phyloP scores from a whole-genome alignment of 1,284 basidiomycete genomes.

The Rhodotorula sp. region DNA sequence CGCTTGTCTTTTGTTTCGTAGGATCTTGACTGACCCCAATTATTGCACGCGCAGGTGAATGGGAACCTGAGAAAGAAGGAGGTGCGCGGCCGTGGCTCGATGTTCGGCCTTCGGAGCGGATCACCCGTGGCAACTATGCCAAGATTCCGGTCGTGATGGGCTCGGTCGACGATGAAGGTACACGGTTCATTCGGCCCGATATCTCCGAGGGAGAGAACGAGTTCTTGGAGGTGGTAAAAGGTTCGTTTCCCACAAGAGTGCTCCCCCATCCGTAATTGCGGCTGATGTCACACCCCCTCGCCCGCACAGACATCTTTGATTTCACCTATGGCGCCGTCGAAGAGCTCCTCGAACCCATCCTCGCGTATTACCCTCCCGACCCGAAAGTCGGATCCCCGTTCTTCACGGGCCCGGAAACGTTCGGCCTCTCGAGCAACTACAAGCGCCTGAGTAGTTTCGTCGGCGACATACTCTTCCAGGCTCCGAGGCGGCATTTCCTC shows the following conservation, averaged over 20 bases:
- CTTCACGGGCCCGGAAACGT: constrained; percentile 20
- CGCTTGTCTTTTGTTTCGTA: no score
- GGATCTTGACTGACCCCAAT: not conserved
- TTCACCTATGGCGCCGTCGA: constrained; percentile 38
- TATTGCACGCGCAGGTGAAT: constrained; percentile 14
- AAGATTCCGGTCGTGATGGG: constrained; percentile 36
- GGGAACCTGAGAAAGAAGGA: constrained; percentile 9
- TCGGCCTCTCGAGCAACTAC: constrained; percentile 25
- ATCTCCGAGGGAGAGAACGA: constrained; percentile 15
- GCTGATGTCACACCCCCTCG: no score
- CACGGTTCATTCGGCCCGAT: constrained; percentile 9
- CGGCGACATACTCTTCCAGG: constrained; percentile 40
- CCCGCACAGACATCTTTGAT: constrained; percentile 22
- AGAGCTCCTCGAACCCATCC: constrained; percentile 34
- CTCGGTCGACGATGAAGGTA: constrained; percentile 31
- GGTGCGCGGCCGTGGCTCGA: constrained; percentile 30
- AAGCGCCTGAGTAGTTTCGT: constrained; percentile 22
- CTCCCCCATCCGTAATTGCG: not conserved
- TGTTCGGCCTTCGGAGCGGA: constrained; percentile 29
- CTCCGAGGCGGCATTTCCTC: constrained; percentile 35
- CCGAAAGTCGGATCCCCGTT: constrained; percentile 25
- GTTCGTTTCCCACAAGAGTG: constrained; percentile 1
- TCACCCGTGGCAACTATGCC: constrained; percentile 26
- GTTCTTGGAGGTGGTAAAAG: constrained; percentile 17
- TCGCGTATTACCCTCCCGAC: constrained; percentile 24